These are phyloP conservation scores for Scheffersomyces titani DNA, from an alignment of 1,139 yeast genomes.

Conservation along the genomic window DNA sequence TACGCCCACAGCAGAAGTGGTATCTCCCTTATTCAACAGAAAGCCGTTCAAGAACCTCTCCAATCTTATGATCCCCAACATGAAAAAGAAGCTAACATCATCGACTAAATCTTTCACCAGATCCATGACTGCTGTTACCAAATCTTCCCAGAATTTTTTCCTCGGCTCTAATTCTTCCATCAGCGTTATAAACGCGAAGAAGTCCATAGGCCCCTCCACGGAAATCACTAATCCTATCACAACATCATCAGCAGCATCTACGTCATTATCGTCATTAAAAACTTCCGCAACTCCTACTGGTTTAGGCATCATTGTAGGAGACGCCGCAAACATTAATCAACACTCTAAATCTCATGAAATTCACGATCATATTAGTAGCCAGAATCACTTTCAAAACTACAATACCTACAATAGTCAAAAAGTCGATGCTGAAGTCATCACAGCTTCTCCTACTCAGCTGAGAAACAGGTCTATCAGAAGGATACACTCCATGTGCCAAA, in stretches of 20 bases:
- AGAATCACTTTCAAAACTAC: background rate
- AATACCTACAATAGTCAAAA: background rate
- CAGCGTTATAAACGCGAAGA: background rate
- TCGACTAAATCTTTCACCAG: slow-evolving; percentile 20
- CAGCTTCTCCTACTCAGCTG: slow-evolving; percentile 13
- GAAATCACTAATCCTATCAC: slow-evolving; percentile 2
- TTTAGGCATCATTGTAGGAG: background rate
- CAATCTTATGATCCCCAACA: slow-evolving; percentile 23
- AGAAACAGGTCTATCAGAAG: slow-evolving; percentile 42
- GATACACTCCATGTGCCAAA: slow-evolving; percentile 67
- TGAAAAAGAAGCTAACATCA: slow-evolving; percentile 21
- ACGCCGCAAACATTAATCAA: background rate
- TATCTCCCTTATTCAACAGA: slow-evolving; percentile 21
- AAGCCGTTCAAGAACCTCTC: slow-evolving; percentile 29
- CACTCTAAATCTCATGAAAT: background rate
- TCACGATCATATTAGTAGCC: background rate
- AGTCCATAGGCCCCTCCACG: background rate
- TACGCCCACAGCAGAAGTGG: background rate
- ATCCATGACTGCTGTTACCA: slow-evolving; percentile 20
- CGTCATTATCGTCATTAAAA: background rate
- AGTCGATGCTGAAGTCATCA: slow-evolving; percentile 17
- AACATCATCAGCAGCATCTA: background rate
- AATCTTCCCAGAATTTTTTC: slow-evolving; percentile 12
- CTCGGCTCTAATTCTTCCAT: background rate
- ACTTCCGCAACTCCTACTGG: background rate